Base-by-base conservation (phyloP, 225 moss, liverwort and hornwort genomes). In the Bryum argenteum region DNA sequence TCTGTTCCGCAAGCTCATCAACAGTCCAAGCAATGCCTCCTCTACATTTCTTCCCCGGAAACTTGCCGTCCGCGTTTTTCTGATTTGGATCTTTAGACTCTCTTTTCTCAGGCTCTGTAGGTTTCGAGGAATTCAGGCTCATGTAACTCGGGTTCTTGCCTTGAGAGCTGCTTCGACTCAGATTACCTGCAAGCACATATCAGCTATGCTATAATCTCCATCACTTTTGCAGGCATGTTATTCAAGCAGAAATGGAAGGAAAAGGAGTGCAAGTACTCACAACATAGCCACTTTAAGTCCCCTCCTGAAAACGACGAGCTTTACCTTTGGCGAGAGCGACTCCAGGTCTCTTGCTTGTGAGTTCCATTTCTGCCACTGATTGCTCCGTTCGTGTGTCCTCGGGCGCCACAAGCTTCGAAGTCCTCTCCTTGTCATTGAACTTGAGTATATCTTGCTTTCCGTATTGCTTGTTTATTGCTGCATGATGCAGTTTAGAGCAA, bases 21-120 rank as follows among this genome's bases (percentile, higher is more conserved):
- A 83, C 78, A 61, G 80, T 75, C 86, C 86, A 86, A 28, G 86
- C 82, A 45, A 82, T 80, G 39, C 80, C 80, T 47, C 80, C 78
- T 65, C 78, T 80, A 22, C 74, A 75, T 60, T 80, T 83, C 10
- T 78, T 83, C 1, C 80, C 80, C 54, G 78, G 75, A 54, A 83
- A 83, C 41, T 70, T 80, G n/a, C 28, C 50, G 56, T 55, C 65
- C 33, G 74, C 33, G 1, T 60, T 71, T 37, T 22, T 44, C 50
- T 54, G 68, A 55, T 57, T 39, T 5, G 71, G 17, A 13, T 12
- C 50, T 13, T 66, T 58, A 41, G 52, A 18, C 60, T 83, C 61
- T 60, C 71, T 18, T 18, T 64, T 68, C 28, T 69, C 74, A 67
- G 38, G 47, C 38, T 61, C 70, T 40, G 14, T 10, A 14, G 41